Conservation (phyloP, 192 early-diverging fungal genomes). For the Dispira parvispora region DNA sequence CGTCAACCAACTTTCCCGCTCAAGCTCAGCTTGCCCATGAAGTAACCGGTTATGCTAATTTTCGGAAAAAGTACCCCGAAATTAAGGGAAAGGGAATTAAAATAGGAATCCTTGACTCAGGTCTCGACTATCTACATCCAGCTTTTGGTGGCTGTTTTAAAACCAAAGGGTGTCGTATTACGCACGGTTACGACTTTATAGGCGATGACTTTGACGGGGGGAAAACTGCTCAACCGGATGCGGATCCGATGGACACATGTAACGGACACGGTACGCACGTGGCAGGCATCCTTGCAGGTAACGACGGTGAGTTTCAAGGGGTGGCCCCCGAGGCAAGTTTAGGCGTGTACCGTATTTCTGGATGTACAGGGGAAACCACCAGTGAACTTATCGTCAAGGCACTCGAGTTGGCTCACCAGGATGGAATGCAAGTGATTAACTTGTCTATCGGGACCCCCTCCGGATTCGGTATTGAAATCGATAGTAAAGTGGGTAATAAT, state of each 20-base stretch:
- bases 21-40: no score
- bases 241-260: constrained; percentile 39
- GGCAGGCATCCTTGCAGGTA: constrained; percentile 55
- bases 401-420: constrained; percentile 46
- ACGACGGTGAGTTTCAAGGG: constrained; percentile 46
- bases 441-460: constrained; percentile 58
- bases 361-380: constrained; percentile 53
- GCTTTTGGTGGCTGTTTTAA: constrained; percentile 30
- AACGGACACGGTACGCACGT: constrained; percentile 50
- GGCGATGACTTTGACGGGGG: constrained; percentile 30
- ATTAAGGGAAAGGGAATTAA: constrained; percentile 22
- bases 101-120: constrained; percentile 29
- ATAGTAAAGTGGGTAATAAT: constrained; percentile 35
- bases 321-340: constrained; percentile 70
- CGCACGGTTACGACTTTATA: constrained; percentile 43
- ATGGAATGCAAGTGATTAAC: constrained; percentile 69
- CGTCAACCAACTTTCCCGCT: no score
- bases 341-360: constrained; percentile 67
- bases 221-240: constrained; percentile 24
- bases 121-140: constrained; percentile 29
- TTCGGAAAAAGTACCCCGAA: no score
- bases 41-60: no score
- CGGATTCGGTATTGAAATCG: constrained; percentile 42
- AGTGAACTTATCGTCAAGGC: constrained; percentile 56
- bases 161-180: constrained; percentile 38